Percentiles rank a stretch among this genome's conserved stretches.
Conservation (phyloP, 2,329 filamentous ascomycete species). For the Metarhizium robertsii region DNA sequence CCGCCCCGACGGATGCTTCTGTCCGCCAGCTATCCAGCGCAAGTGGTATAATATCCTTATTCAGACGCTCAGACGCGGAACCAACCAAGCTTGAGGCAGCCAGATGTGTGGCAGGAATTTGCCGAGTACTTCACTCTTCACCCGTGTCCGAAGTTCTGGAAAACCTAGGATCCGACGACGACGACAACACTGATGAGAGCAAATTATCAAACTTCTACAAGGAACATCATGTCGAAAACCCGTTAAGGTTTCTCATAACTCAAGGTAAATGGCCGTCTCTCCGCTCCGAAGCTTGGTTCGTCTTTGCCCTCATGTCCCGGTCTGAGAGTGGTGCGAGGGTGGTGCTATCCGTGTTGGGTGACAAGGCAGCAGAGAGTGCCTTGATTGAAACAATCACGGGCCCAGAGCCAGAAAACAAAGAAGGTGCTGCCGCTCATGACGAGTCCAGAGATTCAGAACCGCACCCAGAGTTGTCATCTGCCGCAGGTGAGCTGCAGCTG, state of each 20-base stretch:
- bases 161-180: slow-evolving; percentile 8
- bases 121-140: slow-evolving; percentile 43
- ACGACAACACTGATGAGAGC: background rate
- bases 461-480: slow-evolving; percentile 7
- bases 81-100: slow-evolving; percentile 53
- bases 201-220: slow-evolving; percentile 33
- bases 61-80: slow-evolving; percentile 28
- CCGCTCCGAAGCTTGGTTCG: slow-evolving; percentile 52
- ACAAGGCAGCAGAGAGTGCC: slow-evolving; percentile 31
- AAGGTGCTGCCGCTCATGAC: slow-evolving; percentile 7
- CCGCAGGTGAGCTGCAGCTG: slow-evolving; percentile 23
- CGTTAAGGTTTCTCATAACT: slow-evolving; percentile 42
- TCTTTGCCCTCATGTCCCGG: slow-evolving; percentile 50
- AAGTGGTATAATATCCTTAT: slow-evolving; percentile 27
- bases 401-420: slow-evolving; percentile 11
- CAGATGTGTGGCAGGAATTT: slow-evolving; percentile 41
- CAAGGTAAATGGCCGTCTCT: slow-evolving; percentile 51
- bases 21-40: slow-evolving; percentile 22
- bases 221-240: slow-evolving; percentile 30
- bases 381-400: slow-evolving; percentile 42
- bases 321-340: slow-evolving; percentile 37
- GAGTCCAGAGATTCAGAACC: slow-evolving; percentile 14
- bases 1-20: slow-evolving; percentile 15
- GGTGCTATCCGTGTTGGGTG: slow-evolving; percentile 32
- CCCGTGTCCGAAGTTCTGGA: slow-evolving; percentile 20